Conservation (phyloP, 768 basidiomycete genomes). For the Fibroporia radiculosa region DNA sequence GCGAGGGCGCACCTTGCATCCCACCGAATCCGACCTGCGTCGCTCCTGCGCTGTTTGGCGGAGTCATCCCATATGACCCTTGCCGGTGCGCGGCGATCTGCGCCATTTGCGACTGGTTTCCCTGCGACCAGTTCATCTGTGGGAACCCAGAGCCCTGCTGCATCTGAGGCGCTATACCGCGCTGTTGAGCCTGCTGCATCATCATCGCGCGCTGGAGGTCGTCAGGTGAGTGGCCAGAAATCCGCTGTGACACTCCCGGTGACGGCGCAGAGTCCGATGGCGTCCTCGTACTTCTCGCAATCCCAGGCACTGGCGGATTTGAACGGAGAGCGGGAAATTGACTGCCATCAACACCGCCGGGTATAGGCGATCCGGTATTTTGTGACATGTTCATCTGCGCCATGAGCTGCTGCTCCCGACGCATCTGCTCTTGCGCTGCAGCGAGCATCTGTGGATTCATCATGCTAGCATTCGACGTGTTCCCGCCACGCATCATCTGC, state of each 20-base stretch:
- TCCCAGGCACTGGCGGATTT: constrained; percentile 60
- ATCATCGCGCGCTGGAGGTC: constrained; percentile 31
- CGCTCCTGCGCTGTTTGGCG: constrained; percentile 12
- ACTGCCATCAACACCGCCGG: constrained; percentile 20
- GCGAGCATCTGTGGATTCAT: constrained; percentile 25
- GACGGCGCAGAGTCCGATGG: constrained; percentile 57
- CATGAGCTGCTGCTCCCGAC: constrained; percentile 29
- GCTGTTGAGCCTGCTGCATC: constrained; percentile 26
- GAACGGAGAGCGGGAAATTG: constrained; percentile 46
- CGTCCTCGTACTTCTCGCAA: constrained; percentile 66
- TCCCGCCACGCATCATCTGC: constrained; percentile 17
- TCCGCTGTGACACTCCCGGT: constrained; percentile 31
- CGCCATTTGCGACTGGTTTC: constrained; percentile 21
- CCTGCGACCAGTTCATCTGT: constrained; percentile 24
- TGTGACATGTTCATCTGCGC: constrained; percentile 34
- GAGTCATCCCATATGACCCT: constrained; percentile 13
- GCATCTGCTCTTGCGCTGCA: constrained; percentile 27
- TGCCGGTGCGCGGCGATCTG: constrained; percentile 18
- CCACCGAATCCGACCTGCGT: constrained; percentile 4
- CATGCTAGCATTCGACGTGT: constrained; percentile 3
- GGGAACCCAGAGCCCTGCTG: constrained; percentile 29
- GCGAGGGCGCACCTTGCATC: constrained; percentile 10
- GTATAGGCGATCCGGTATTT: constrained; percentile 30
- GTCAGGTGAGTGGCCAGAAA: constrained; percentile 33
- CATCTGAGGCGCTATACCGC: constrained; percentile 29